phyloP scores from a whole-genome alignment of 495 filamentous ascomycete species.

The Bombardia bombarda region DNA sequence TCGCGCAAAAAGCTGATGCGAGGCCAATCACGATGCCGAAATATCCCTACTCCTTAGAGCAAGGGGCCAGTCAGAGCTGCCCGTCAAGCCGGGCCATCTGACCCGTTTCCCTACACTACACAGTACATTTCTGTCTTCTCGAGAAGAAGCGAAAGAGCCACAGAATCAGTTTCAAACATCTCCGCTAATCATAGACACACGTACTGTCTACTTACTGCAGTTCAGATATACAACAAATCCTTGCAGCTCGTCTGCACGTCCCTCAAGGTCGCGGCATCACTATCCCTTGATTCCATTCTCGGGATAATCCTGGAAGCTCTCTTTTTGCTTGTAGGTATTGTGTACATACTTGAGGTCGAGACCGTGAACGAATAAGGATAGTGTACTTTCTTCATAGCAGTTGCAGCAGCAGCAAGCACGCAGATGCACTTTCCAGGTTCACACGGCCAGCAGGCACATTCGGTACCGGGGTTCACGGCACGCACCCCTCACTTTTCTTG shows the following conservation, averaged over 20 bases:
- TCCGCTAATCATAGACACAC: no score
- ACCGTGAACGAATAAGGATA: no score
- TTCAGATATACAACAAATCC: no score
- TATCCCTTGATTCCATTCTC: no score
- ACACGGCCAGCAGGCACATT: not conserved
- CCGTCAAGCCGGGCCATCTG: conserved; percentile 10
- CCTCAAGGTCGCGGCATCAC: not conserved
- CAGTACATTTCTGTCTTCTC: no score
- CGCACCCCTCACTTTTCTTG: not conserved
- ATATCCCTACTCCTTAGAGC: not conserved
- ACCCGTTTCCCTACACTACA: conserved; percentile 8
- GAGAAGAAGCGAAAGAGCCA: conserved; percentile 1
- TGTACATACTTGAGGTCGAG: no score
- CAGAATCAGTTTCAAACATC: no score
- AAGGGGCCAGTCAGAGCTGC: conserved; percentile 3
- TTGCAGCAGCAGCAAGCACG: not conserved
- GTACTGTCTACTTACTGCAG: no score
- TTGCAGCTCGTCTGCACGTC: not conserved
- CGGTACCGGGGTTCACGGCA: not conserved
- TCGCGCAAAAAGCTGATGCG: conserved; percentile 9
- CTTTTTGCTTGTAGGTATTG: no score
- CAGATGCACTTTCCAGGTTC: not conserved
- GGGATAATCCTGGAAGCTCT: no score
- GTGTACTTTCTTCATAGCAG: no score
- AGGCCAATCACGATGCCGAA: conserved; percentile 17